These are phyloP conservation scores for Apodospora peruviana DNA, from an alignment of 495 filamentous ascomycete genomes.

Conservation along the genomic window DNA sequence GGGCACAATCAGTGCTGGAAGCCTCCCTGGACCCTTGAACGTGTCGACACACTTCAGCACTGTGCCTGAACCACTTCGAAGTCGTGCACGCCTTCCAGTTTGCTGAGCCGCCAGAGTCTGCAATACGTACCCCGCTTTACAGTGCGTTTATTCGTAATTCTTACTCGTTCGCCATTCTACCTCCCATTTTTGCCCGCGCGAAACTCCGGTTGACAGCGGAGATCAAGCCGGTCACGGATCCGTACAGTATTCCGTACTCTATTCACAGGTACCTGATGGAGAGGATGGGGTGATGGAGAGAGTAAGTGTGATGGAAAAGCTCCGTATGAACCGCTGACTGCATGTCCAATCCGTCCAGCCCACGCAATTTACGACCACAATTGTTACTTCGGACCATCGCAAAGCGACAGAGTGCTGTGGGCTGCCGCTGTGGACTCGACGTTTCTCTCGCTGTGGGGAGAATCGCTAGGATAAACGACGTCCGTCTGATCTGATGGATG, in stretches of 20 bases:
- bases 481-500: background rate
- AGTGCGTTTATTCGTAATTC: background rate
- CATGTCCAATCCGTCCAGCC: background rate
- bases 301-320: too few relatives aligned
- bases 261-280: too few relatives aligned
- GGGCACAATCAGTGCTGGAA: too few relatives aligned
- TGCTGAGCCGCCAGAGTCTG: background rate
- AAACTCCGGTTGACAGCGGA: background rate
- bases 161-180: background rate
- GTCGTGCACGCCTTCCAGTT: background rate
- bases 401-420: background rate
- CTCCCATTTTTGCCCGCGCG: too few relatives aligned
- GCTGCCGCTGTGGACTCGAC: conserved; percentile 5
- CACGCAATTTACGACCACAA: too few relatives aligned
- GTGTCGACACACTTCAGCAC: background rate
- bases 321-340: background rate
- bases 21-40: background rate
- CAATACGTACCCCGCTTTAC: background rate
- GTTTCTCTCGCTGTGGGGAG: too few relatives aligned
- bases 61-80: background rate
- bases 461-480: conserved; percentile 14
- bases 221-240: background rate
- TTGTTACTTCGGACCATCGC: too few relatives aligned
- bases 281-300: too few relatives aligned
- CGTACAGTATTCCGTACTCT: too few relatives aligned